Evolutionary conservation across 805 yeast genomes (phyloP), one percentile per base, ranked within the genome.

Genomic region (Scheffersomyces stipitis): DNA sequence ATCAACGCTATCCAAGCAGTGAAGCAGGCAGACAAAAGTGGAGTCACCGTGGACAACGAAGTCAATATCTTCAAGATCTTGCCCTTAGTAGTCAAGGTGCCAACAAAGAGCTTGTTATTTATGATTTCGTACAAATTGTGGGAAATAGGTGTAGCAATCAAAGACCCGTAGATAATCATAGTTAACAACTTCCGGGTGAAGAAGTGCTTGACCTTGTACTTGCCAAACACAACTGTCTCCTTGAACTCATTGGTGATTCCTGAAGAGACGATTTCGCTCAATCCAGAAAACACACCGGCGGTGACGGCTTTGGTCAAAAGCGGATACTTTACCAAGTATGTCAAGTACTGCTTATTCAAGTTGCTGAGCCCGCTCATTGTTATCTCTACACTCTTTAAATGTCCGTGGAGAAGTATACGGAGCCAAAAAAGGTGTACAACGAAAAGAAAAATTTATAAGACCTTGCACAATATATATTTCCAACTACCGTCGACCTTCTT

Each of bases 261-360:
- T 3, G 80, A 66, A 0, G 86, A 82, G 12, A 81, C 66, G 26
- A 72, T 58, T 51, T 81, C 88, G 46, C 80, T 80, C 30, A 81
- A 59, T 0, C 76, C 67, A 6, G 75, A 74, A n/a, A 81, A 60
- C 1, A 73, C 50, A 0, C 77, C 82, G 2, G 80, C 71, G 0
- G 86, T 81, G 14, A 74, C 44, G 1, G 81, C 66, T 50, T 81
- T 81, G 33, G 86, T 80, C 31, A 76, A 54, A 9, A 81, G 55
- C 1, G 88, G 88, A 41, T 77, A 64, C 38, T 60, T 65, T 5
- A 57, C 48, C 28, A 81, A 53, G 23, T 62, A 58, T 2, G 48
- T 36, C 17, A 75, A 56, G 44, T 79, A 69, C 38, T 46, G 40
- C 8, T 46, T 41, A 44, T 66, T 68, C 17, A 54, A 15, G 22